These are phyloP conservation scores for Apocynum venetum DNA, from an alignment of 257 asterid species.

Conservation along the genomic window DNA sequence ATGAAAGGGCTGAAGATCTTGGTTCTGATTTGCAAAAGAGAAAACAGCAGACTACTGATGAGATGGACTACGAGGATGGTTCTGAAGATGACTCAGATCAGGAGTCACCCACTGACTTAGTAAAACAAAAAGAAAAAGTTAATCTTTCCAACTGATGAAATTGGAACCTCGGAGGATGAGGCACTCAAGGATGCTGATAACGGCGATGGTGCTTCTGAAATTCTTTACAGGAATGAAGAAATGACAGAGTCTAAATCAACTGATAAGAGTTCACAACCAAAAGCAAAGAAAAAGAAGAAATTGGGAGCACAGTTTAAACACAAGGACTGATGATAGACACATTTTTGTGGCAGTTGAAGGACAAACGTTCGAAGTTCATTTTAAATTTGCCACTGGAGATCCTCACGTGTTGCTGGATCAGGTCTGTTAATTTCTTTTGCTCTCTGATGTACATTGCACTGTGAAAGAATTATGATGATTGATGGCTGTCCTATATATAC, in stretches of 20 bases:
- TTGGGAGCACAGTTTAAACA: background rate
- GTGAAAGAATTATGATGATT: background rate
- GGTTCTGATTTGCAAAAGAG: slow-evolving; percentile 59
- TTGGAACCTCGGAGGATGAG: slow-evolving; percentile 35
- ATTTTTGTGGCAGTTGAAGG: slow-evolving; percentile 38
- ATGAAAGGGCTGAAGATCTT: slow-evolving; percentile 61
- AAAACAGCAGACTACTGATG: slow-evolving; percentile 69
- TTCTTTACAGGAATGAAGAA: slow-evolving; percentile 26
- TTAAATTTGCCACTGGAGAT: slow-evolving; percentile 44
- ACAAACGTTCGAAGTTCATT: slow-evolving; percentile 47
- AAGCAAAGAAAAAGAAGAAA: slow-evolving; percentile 18
- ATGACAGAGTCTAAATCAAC: slow-evolving; percentile 33
- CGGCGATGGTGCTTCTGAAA: slow-evolving; percentile 31
- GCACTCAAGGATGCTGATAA: slow-evolving; percentile 26
- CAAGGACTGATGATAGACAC: slow-evolving; percentile 31
- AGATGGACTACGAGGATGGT: slow-evolving; percentile 71
- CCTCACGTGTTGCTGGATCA: slow-evolving; percentile 86
- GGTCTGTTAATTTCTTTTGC: slow-evolving; percentile 36
- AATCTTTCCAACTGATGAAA: slow-evolving; percentile 30
- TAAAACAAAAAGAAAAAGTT: slow-evolving; percentile 25
- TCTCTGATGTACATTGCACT: background rate
- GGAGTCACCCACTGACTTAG: slow-evolving; percentile 28
- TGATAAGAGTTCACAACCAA: slow-evolving; percentile 13
- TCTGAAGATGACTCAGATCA: slow-evolving; percentile 42
- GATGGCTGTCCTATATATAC: background rate